Conservation (phyloP, 2,329 filamentous ascomycete genomes). For the Chalaropsis thielavioides region DNA sequence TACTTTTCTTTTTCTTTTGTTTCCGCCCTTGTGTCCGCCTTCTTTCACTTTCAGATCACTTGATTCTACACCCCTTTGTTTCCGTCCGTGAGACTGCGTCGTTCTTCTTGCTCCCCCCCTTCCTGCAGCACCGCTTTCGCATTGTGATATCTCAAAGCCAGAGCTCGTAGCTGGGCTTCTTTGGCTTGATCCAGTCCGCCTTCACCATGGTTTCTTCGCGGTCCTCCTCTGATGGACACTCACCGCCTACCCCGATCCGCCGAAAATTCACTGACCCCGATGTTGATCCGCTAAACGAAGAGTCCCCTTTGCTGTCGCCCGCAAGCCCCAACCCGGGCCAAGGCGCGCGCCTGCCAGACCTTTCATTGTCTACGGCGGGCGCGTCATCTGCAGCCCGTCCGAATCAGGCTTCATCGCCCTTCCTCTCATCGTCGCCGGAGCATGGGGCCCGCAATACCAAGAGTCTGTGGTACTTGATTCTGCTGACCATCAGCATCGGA, state of each 20-base stretch:
- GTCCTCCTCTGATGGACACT: slow-evolving; percentile 5
- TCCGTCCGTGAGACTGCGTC: not conserved
- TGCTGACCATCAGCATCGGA: slow-evolving; percentile 75
- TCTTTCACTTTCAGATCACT: too few relatives aligned
- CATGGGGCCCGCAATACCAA: slow-evolving; percentile 48
- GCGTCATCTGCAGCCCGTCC: not conserved
- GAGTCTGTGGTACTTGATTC: slow-evolving; percentile 70
- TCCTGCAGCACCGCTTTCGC: not conserved
- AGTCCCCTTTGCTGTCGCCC: slow-evolving; percentile 18
- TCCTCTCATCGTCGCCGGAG: slow-evolving; percentile 16
- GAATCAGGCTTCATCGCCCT: not conserved
- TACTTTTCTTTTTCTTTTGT: not conserved
- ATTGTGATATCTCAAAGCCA: not conserved
- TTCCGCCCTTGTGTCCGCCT: too few relatives aligned
- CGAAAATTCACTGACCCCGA: slow-evolving; percentile 14
- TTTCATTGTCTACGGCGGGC: slow-evolving; percentile 21
- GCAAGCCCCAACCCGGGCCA: slow-evolving; percentile 10
- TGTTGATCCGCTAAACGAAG: slow-evolving; percentile 18
- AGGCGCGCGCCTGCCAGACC: slow-evolving; percentile 24
- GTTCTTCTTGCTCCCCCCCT: not conserved
- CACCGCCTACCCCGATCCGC: slow-evolving; percentile 8
- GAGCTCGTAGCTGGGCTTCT: slow-evolving; percentile 2
- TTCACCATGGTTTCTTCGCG: slow-evolving; percentile 8
- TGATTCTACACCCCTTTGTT: too few relatives aligned
- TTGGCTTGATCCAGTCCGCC: not conserved